These are phyloP conservation scores for Phytopythium oedochilum DNA, from an alignment of 352 stramenopile species.

Conservation along the genomic window DNA sequence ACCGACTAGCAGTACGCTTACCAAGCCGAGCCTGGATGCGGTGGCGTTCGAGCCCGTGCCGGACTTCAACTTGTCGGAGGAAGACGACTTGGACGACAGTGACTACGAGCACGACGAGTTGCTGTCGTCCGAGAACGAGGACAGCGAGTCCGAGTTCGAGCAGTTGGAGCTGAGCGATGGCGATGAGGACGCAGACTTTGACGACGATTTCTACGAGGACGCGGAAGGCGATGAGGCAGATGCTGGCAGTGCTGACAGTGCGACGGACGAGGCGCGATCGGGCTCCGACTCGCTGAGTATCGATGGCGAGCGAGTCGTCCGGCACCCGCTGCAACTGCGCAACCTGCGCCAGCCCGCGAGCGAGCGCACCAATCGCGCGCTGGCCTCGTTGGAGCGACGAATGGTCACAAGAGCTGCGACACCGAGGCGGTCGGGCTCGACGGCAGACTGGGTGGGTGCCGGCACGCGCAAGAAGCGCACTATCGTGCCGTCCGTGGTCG, in stretches of 20 bases:
- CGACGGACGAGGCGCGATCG: neutral
- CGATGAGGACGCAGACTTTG: conserved; percentile 36
- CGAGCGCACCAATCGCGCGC: conserved; percentile 42
- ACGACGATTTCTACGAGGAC: conserved; percentile 13
- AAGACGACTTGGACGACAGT: conserved; percentile 67
- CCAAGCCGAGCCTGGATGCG: conserved; percentile 6
- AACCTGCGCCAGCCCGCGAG: conserved; percentile 43
- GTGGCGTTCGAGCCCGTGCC: conserved; percentile 8
- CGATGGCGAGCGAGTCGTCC: conserved; percentile 7
- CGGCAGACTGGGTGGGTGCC: neutral
- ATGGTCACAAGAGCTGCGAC: conserved; percentile 41
- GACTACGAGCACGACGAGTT: conserved; percentile 85
- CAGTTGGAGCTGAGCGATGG: conserved; percentile 69
- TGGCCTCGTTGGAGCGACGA: conserved; percentile 61
- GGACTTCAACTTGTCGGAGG: conserved; percentile 11
- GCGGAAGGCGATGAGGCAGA: conserved; percentile 8
- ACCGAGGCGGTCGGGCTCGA: neutral
- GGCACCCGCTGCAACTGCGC: conserved; percentile 48
- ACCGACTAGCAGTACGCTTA: neutral
- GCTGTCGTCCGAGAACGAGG: conserved; percentile 63
- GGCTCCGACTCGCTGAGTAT: conserved; percentile 10
- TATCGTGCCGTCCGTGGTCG: conserved; percentile 1
- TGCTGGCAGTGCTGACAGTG: neutral
- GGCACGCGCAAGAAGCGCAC: neutral
- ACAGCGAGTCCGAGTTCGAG: conserved; percentile 77